These are phyloP conservation scores for Cucurbitaria berberidis DNA, from an alignment of 2,329 filamentous ascomycete genomes.

Conservation along the genomic window DNA sequence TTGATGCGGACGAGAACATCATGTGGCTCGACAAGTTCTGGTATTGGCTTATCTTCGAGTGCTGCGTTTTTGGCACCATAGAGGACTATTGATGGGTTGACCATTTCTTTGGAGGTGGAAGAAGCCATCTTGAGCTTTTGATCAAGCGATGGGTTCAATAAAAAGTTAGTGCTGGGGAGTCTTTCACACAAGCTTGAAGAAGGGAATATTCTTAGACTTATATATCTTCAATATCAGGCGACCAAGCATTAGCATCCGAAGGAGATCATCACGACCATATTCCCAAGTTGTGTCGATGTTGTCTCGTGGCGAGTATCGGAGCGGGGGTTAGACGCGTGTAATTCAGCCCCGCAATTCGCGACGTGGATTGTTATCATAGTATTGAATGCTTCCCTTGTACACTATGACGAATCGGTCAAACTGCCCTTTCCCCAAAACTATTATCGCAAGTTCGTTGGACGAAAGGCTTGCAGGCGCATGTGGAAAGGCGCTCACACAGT, in stretches of 20 bases:
- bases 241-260: neutral
- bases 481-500: too few species aligned
- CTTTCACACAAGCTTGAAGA: neutral
- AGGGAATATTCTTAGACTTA: neutral
- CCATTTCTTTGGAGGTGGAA: constrained; percentile 15
- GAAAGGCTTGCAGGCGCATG: too few species aligned
- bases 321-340: constrained; percentile 27
- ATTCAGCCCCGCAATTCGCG: constrained; percentile 10
- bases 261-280: neutral
- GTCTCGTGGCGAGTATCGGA: neutral
- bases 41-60: constrained; percentile 49
- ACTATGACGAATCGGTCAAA: neutral
- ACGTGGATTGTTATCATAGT: neutral
- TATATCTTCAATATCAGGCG: neutral
- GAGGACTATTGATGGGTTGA: constrained; percentile 53
- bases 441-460: too few species aligned
- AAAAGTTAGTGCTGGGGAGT: neutral
- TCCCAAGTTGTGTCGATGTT: neutral
- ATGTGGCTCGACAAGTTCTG: constrained; percentile 42
- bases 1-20: constrained; percentile 55
- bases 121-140: constrained; percentile 1
- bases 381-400: too few species aligned
- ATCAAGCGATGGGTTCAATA: neutral
- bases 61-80: constrained; percentile 48
- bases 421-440: neutral